Conservation (phyloP, 306 rosid species). For the Hylodesmum podocarpum region DNA sequence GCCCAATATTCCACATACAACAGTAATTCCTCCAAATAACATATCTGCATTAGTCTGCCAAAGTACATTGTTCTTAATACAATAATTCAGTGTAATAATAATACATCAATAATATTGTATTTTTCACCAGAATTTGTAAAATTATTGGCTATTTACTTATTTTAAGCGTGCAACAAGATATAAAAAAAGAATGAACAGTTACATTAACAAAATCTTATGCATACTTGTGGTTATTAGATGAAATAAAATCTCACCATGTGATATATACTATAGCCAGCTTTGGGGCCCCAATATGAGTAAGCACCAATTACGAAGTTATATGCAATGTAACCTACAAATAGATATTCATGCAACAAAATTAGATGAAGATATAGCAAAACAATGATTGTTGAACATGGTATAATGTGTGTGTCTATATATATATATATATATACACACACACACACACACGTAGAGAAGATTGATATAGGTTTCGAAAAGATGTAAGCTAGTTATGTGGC, state of each 20-base stretch:
- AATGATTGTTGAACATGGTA: not conserved
- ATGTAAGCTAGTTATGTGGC: constrained; percentile 6
- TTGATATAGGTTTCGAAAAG: not conserved
- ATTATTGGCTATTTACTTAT: not conserved
- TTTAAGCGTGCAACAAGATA: not conserved
- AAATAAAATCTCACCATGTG: constrained; percentile 61
- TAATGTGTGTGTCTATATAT: too few species aligned
- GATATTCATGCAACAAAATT: constrained; percentile 18
- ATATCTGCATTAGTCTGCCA: constrained; percentile 82
- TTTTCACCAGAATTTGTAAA: constrained; percentile 13
- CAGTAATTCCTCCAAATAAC: constrained; percentile 87
- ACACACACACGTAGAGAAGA: not conserved
- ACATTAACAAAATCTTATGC: constrained; percentile 7
- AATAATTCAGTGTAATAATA: not conserved
- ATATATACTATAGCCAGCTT: constrained; percentile 88
- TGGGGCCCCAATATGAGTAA: constrained; percentile 97
- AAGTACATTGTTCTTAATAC: constrained; percentile 33
- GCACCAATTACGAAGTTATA: constrained; percentile 93
- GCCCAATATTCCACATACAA: constrained; percentile 82
- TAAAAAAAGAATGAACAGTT: not conserved
- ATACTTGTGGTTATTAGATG: not conserved
- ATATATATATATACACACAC: too few species aligned
- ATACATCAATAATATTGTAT: constrained; percentile 6
- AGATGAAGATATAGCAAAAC: not conserved
- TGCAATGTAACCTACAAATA: constrained; percentile 66